Conservation (phyloP, 2,329 filamentous ascomycete species). For the Fusarium redolens region DNA sequence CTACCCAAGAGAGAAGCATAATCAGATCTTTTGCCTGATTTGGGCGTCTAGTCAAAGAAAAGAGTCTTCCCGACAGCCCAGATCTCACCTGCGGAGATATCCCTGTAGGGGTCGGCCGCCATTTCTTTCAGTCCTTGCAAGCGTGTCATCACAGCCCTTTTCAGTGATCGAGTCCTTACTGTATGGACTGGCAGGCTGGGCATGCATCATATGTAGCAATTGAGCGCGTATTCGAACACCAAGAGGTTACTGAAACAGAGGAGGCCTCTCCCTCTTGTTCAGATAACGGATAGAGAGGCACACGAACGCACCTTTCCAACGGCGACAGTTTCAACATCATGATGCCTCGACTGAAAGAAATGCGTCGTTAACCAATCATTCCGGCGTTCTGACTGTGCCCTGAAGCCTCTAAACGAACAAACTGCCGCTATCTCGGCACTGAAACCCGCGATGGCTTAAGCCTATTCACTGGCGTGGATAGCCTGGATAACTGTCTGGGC, state of each 20-base stretch:
- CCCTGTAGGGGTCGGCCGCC: conserved; percentile 37
- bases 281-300: conserved; percentile 2
- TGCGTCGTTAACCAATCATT: conserved; percentile 6
- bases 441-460: neutral
- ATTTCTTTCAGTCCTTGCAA: conserved; percentile 5
- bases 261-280: neutral
- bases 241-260: conserved; percentile 10
- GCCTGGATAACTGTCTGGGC: neutral
- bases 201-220: neutral
- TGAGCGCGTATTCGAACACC: conserved; percentile 11
- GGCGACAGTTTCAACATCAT: conserved; percentile 16
- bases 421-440: neutral
- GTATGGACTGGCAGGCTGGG: neutral
- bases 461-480: neutral
- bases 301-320: neutral
- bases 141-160: conserved; percentile 3
- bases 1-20: conserved; percentile 14
- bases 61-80: conserved; percentile 4
- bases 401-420: neutral
- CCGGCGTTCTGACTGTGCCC: neutral
- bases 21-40: conserved; percentile 9
- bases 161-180: neutral
- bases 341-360: conserved; percentile 6
- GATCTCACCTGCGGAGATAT: conserved; percentile 18
- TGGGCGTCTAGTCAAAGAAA: neutral